A percentile compares a stretch with the other conserved stretches of the same genome.
phyloP scores from a whole-genome alignment of 2,329 filamentous ascomycete genomes.

The Didymella pinodella region DNA sequence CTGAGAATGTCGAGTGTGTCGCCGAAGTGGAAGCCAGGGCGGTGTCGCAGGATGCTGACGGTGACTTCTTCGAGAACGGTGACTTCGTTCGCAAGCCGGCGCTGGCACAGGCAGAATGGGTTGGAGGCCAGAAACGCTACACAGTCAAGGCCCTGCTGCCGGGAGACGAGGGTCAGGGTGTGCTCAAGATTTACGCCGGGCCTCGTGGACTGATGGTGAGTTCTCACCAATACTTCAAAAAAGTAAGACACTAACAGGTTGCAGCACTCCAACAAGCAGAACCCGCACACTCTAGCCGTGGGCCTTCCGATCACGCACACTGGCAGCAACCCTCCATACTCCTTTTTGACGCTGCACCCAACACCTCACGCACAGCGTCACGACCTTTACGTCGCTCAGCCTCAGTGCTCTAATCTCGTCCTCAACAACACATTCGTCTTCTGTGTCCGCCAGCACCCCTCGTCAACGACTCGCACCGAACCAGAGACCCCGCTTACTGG shows the following conservation, averaged over 20 bases:
- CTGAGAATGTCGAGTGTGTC: constrained; percentile 86
- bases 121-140: constrained; percentile 84
- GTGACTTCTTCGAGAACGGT: constrained; percentile 91
- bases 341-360: constrained; percentile 90
- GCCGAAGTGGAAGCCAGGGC: constrained; percentile 89
- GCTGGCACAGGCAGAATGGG: constrained; percentile 91
- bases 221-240: not conserved
- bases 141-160: constrained; percentile 92
- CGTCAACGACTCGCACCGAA: constrained; percentile 57
- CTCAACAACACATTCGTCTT: constrained; percentile 99
- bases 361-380: constrained; percentile 97
- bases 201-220: constrained; percentile 86
- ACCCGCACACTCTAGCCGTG: constrained; percentile 89
- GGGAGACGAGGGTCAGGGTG: constrained; percentile 87
- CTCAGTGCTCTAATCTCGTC: constrained; percentile 86
- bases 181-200: constrained; percentile 90
- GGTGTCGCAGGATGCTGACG: constrained; percentile 83
- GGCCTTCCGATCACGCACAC: constrained; percentile 89
- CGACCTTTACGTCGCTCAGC: constrained; percentile 95
- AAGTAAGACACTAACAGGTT: constrained; percentile 26
- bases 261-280: constrained; percentile 89
- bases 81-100: constrained; percentile 86
- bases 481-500: constrained; percentile 51
- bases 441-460: constrained; percentile 89
- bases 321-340: constrained; percentile 91